These are phyloP conservation scores for Moricandia moricandioides DNA, from an alignment of 345 rosid species.

Conservation along the genomic window DNA sequence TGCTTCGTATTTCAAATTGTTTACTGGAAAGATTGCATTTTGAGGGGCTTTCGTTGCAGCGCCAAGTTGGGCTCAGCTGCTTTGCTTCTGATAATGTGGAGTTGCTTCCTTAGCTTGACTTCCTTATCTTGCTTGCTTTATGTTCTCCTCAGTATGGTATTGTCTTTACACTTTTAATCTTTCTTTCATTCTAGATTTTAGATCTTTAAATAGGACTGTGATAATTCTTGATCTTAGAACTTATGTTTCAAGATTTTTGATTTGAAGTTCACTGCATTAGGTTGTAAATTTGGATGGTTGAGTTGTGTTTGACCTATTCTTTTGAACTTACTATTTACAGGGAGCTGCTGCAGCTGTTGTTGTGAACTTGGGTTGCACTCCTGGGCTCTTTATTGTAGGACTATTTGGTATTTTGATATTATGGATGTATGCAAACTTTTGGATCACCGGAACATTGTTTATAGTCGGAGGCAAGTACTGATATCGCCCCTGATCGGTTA, in stretches of 20 bases:
- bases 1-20: slow-evolving; percentile 48
- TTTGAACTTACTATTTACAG: slow-evolving; percentile 45
- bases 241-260: neutral
- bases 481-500: neutral
- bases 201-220: slow-evolving; percentile 1
- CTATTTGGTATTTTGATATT: slow-evolving; percentile 75
- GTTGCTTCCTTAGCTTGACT: slow-evolving; percentile 94
- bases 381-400: slow-evolving; percentile 94
- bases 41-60: slow-evolving; percentile 69
- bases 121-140: slow-evolving; percentile 83
- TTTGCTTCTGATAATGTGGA: slow-evolving; percentile 92
- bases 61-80: slow-evolving; percentile 78
- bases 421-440: slow-evolving; percentile 99
- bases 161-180: neutral
- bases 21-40: slow-evolving; percentile 68
- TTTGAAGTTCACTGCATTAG: neutral
- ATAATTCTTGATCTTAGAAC: neutral
- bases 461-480: slow-evolving; percentile 77
- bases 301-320: neutral
- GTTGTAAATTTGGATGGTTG: neutral
- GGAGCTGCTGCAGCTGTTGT: slow-evolving; percentile 90
- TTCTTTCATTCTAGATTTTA: neutral
- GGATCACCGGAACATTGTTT: slow-evolving; percentile 93
- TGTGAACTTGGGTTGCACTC: slow-evolving; percentile 84
- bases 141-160: slow-evolving; percentile 81